Evolutionary conservation across 768 basidiomycete species (phyloP).

Genomic region (Mycena indigotica): DNA sequence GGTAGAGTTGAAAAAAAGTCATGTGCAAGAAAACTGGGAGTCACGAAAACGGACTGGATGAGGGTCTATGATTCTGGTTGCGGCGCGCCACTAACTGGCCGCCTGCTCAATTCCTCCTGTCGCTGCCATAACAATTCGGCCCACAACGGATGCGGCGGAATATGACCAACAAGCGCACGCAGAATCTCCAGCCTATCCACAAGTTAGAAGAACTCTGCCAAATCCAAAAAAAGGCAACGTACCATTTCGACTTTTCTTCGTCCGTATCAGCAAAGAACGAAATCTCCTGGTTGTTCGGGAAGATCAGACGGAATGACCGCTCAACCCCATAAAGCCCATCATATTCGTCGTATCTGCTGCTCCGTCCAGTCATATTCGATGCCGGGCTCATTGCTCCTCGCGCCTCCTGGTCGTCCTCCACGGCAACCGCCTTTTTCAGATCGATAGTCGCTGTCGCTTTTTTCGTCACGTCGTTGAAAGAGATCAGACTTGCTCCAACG

Average conservation of each 20-base stretch:
- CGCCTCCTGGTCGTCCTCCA: slow-evolving; percentile 75
- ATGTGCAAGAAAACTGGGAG: slow-evolving; percentile 16
- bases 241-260: slow-evolving; percentile 88
- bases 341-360: slow-evolving; percentile 54
- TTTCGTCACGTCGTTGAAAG: slow-evolving; percentile 93
- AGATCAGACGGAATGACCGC: slow-evolving; percentile 82
- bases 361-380: slow-evolving; percentile 38
- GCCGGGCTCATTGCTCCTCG: slow-evolving; percentile 50
- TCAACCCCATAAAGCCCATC: slow-evolving; percentile 71
- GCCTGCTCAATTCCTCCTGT: slow-evolving; percentile 55
- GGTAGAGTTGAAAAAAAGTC: slow-evolving; percentile 1
- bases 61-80: slow-evolving; percentile 14
- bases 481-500: slow-evolving; percentile 82
- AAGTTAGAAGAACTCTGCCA: background rate
- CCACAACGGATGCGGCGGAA: slow-evolving; percentile 93
- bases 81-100: slow-evolving; percentile 24
- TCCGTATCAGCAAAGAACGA: slow-evolving; percentile 90
- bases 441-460: slow-evolving; percentile 89
- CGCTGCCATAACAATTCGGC: slow-evolving; percentile 88
- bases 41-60: slow-evolving; percentile 3
- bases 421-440: slow-evolving; percentile 75
- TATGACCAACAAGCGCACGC: slow-evolving; percentile 80
- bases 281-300: slow-evolving; percentile 78
- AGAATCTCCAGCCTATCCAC: slow-evolving; percentile 78
- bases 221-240: slow-evolving; percentile 27